Evolutionary conservation across 129 eudicot genomes (phyloP), one percentile per base, ranked within the genome.

Genomic region (Flaveria ramosissima): DNA sequence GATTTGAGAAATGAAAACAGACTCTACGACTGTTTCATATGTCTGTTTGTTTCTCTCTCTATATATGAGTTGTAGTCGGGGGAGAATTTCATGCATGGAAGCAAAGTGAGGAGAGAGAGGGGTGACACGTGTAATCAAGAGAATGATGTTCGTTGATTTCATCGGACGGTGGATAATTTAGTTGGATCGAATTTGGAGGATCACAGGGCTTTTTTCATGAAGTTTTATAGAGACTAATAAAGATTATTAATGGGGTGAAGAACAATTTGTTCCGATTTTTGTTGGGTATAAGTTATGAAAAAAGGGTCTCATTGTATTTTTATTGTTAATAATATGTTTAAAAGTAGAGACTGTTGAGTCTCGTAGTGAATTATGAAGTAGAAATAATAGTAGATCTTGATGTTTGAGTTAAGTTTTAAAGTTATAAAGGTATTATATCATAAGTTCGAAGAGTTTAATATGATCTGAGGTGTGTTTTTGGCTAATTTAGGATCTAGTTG

Each of bases 61-160:
- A 52, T 73, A 55, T 80, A 65, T 82, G 80, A 82, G 88, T 67
- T 78, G 72, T 74, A 79, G 83, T 75, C 68, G 87, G 88, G 89
- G 85, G 65, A 85, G 89, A 86, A 87, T 86, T 88, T 82, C 94
- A 91, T 91, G 97, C 97, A 91, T 85, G 97, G 87, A 83, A 84
- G 84, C 74, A 81, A 84, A 80, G 76, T 62, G 55, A 80, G 53
- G 53, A 79, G 3, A 71, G 72, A 57, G 26, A 36, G 30, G 68
- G 71, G 39, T 70, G 80, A 75, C 90, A 86, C 91, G 93, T 88
- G 97, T 81, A 71, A 16, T 74, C 27, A 51, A 36, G 50, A 26
- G 88, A 84, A 86, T 10, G 16, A 45, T 70, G 21, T 81, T 83
- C 77, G 85, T 71, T 53, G 73, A 26, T 80, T 4, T 57, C 51